Conservation (phyloP, 1,284 basidiomycete species). For the Laetiporus sulphureus region DNA sequence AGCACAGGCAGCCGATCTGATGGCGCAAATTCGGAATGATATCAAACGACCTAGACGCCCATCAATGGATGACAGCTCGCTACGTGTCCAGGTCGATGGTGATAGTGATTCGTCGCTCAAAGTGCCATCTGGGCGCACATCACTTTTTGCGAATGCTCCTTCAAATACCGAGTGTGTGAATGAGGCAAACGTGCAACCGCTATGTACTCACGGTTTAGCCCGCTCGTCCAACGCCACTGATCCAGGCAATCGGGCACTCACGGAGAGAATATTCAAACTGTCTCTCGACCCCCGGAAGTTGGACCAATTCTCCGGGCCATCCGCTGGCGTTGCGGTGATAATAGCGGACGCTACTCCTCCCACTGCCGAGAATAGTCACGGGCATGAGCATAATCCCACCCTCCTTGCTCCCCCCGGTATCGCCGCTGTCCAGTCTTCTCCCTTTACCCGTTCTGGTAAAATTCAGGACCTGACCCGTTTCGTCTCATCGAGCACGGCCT, state of each 20-base stretch:
- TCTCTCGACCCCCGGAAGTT: slow-evolving; percentile 24
- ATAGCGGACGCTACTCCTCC: slow-evolving; percentile 18
- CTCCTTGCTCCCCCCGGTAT: slow-evolving; percentile 19
- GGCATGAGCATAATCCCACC: slow-evolving; percentile 9
- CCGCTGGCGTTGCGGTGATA: slow-evolving; percentile 21
- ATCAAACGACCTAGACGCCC: slow-evolving; percentile 64
- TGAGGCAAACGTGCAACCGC: no score
- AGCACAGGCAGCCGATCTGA: slow-evolving; percentile 67
- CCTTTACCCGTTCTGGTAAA: slow-evolving; percentile 41
- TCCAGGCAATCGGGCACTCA: slow-evolving; percentile 26
- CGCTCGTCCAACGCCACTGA: slow-evolving; percentile 27
- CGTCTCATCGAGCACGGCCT: slow-evolving; percentile 76
- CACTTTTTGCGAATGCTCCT: not conserved
- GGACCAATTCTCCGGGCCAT: slow-evolving; percentile 26
- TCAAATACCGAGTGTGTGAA: not conserved
- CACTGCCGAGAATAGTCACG: slow-evolving; percentile 3
- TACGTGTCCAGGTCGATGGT: no score
- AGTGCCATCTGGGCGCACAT: no score
- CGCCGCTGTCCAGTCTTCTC: slow-evolving; percentile 39
- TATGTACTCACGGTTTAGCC: no score
- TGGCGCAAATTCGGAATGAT: slow-evolving; percentile 78
- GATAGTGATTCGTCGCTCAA: no score
- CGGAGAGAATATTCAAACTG: slow-evolving; percentile 16
- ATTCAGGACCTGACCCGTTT: slow-evolving; percentile 79
- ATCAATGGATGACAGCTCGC: no score